phyloP scores from a whole-genome alignment of 768 basidiomycete genomes.

The Lyophyllum atratum region DNA sequence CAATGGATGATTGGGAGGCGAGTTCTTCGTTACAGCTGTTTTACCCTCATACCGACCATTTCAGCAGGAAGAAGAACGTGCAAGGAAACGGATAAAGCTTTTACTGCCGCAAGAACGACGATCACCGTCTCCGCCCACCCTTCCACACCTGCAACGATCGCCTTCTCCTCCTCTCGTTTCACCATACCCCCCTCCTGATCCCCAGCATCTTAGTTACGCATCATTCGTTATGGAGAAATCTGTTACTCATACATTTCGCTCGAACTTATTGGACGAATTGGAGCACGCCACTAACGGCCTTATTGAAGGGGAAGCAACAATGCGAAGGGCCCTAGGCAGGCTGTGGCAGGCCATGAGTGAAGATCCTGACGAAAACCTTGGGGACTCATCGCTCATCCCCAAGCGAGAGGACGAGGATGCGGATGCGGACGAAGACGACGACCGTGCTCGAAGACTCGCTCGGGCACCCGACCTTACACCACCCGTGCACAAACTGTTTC shows the following conservation, averaged over 20 bases:
- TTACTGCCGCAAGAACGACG: constrained; percentile 62
- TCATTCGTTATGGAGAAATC: constrained; percentile 87
- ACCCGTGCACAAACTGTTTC: constrained; percentile 65
- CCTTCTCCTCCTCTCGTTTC: constrained; percentile 75
- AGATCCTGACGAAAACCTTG: constrained; percentile 48
- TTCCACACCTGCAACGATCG: constrained; percentile 77
- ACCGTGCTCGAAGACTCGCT: constrained; percentile 43
- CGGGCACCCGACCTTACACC: constrained; percentile 71
- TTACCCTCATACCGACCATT: constrained; percentile 13
- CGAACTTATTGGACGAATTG: constrained; percentile 74
- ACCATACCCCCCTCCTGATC: constrained; percentile 70
- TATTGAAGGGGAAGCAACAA: constrained; percentile 77
- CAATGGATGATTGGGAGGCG: constrained; percentile 87
- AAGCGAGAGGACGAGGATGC: constrained; percentile 72
- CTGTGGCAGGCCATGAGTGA: constrained; percentile 83
- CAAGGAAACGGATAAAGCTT: constrained; percentile 75
- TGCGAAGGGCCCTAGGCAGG: constrained; percentile 74
- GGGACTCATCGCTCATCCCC: constrained; percentile 50
- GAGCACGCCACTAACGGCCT: constrained; percentile 82
- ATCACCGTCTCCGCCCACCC: constrained; percentile 69
- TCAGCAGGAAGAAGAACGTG: constrained; percentile 75
- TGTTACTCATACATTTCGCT: constrained; percentile 82
- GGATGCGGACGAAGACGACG: constrained; percentile 44
- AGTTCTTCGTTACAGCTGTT: constrained; percentile 16
- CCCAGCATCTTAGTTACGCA: constrained; percentile 74